Evolutionary conservation across 2,329 filamentous ascomycete genomes (phyloP).

Genomic region (Dothideomycetes sp.): DNA sequence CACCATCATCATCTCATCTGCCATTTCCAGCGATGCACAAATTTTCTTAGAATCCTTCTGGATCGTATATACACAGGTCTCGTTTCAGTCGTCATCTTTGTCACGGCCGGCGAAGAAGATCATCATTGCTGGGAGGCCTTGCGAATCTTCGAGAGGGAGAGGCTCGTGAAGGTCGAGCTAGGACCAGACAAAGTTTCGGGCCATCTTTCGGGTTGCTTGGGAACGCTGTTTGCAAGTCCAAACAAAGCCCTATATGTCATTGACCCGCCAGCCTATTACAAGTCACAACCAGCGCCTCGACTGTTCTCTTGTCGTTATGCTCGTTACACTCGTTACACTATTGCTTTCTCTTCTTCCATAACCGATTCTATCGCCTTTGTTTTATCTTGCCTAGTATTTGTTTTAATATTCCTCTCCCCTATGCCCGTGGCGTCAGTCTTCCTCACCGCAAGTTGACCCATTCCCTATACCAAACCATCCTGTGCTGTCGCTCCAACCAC

Average conservation of each 20-base stretch:
- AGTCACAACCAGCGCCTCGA: not conserved
- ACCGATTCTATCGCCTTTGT: not conserved
- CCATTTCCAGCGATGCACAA: not conserved
- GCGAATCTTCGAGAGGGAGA: no score
- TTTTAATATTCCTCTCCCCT: constrained; percentile 9
- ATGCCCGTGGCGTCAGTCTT: constrained; percentile 9
- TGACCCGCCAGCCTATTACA: not conserved
- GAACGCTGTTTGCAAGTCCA: constrained; percentile 9
- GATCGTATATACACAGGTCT: constrained; percentile 3
- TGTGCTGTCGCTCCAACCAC: not conserved
- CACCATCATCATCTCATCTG: constrained; percentile 4
- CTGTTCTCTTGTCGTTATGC: constrained; percentile 5
- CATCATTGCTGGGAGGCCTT: no score
- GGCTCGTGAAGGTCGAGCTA: no score
- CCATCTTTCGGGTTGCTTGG: constrained; percentile 11
- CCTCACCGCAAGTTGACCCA: constrained; percentile 10
- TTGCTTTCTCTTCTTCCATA: constrained; percentile 12
- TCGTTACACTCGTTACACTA: constrained; percentile 13
- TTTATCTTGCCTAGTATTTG: constrained; percentile 4
- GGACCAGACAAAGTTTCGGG: constrained; percentile 1
- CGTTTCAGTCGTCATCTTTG: constrained; percentile 1
- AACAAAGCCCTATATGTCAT: constrained; percentile 4
- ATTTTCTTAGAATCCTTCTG: not conserved
- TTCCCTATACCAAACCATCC: not conserved
- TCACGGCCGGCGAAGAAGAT: no score